Conservation (phyloP, 1,139 yeast genomes). For the Pichia sp. region DNA sequence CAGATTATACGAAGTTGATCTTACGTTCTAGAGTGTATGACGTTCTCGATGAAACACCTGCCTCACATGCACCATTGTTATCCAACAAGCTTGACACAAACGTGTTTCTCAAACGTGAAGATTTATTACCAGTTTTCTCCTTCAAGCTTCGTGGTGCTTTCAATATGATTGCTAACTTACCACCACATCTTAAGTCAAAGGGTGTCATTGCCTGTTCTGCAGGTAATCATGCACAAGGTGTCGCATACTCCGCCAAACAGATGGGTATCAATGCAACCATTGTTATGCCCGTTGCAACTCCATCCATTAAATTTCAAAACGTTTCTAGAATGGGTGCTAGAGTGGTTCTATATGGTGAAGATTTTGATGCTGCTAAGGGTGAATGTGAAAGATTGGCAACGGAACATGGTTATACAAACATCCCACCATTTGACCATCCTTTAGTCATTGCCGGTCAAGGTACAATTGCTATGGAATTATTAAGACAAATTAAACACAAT, state of each 20-base stretch:
- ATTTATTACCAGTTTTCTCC: constrained; percentile 87
- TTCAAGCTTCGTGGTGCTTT: constrained; percentile 97
- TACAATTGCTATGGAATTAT: constrained; percentile 86
- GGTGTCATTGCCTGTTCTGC: constrained; percentile 99
- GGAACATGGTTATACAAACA: constrained; percentile 71
- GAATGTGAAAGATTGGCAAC: constrained; percentile 72
- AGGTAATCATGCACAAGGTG: constrained; percentile 99
- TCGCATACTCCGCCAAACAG: constrained; percentile 82
- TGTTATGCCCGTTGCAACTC: constrained; percentile 97
- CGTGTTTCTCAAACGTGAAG: constrained; percentile 81
- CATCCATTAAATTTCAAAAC: constrained; percentile 85
- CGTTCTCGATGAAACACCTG: constrained; percentile 85
- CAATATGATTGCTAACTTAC: constrained; percentile 88
- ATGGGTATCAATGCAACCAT: constrained; percentile 89
- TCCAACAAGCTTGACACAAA: constrained; percentile 68
- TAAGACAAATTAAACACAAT: constrained; percentile 76
- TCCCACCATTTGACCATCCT: constrained; percentile 98
- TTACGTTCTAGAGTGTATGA: constrained; percentile 92
- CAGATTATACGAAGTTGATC: constrained; percentile 89
- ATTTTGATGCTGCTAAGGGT: constrained; percentile 84
- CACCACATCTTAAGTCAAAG: constrained; percentile 56
- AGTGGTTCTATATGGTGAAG: constrained; percentile 89
- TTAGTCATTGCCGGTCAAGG: constrained; percentile 99
- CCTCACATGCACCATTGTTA: constrained; percentile 67
- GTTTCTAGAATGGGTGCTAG: constrained; percentile 91